Evolutionary conservation across 208 protist species (phyloP), one percentile per base, ranked within the genome.

Genomic region (Leishmania aethiopica): DNA sequence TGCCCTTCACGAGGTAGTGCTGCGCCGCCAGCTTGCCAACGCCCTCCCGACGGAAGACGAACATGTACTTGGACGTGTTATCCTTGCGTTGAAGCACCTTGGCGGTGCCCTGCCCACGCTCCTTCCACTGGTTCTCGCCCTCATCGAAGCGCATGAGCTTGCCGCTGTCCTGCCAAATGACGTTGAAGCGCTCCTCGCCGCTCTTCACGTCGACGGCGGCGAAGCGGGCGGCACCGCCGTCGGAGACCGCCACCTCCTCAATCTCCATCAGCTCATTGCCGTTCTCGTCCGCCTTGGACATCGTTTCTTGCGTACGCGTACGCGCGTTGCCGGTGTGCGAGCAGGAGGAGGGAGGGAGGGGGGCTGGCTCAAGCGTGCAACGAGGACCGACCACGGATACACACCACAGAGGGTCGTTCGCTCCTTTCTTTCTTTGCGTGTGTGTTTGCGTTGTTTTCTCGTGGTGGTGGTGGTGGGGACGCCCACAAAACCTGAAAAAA

Each of bases 61-160:
- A 97, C 86, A 95, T 93, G 88, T 84, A 94, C 75, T 86, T 79
- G 42, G 85, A 86, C 0, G 49, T 25, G 53, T 93, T 89, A 59
- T 93, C 91, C 86, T 98, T 97, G 67, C 85, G 81, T 69, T 90
- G 82, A 72, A 98, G 77, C 17, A 98, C 89, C 79, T 94, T 95
- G 25, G 92, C 93, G 13, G 81, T 89, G 4, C 96, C 96, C 78
- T 95, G 86, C 0, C 94, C 96, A 64, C 96, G 91, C 88, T 98
- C 96, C 89, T 98, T 98, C 96, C 96, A 98, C 82, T 88, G 78
- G 79, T 98, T 98, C 85, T 98, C 95, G 47, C 94, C 96, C 79
- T 98, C 95, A 69, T 98, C 95, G 78, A 98, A 98, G 75, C 96
- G 95, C 51, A 96, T 84, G 35, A 98, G 88, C 89, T 97, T 97